phyloP scores from a whole-genome alignment of 371 early-diverging fungal genomes.

The Apophysomyces ossiformis region DNA sequence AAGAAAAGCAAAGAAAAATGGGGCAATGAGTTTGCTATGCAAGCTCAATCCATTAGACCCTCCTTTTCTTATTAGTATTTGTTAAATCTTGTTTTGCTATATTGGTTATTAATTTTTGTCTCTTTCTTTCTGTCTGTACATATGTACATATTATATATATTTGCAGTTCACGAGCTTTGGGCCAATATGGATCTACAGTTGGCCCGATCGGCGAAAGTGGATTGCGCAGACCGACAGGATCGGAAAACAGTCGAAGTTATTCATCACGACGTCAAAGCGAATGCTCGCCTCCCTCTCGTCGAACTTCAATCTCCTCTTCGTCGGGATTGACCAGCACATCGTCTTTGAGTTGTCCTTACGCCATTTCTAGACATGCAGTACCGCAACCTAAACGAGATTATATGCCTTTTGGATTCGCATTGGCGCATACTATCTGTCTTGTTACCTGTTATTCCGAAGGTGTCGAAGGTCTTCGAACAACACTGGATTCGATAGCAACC shows the following conservation, averaged over 20 bases:
- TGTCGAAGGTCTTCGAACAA: conserved; percentile 86
- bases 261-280: conserved; percentile 33
- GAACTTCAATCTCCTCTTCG: conserved; percentile 46
- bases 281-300: conserved; percentile 33
- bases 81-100: neutral
- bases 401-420: conserved; percentile 70
- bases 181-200: conserved; percentile 3
- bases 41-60: neutral
- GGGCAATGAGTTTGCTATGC: too few relatives aligned
- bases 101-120: conserved; percentile 3
- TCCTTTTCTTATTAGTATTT: conserved; percentile 12
- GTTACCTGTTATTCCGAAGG: conserved; percentile 95
- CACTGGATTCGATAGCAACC: conserved; percentile 92
- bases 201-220: neutral
- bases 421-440: conserved; percentile 75
- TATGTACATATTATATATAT: conserved; percentile 19
- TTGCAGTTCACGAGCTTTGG: conserved; percentile 15
- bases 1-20: neutral
- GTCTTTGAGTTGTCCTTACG: conserved; percentile 35
- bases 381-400: conserved; percentile 55
- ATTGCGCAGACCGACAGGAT: neutral
- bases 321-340: conserved; percentile 27
- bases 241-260: conserved; percentile 16
- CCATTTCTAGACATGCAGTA: conserved; percentile 41
- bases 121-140: conserved; percentile 17